Evolutionary conservation across 345 rosid genomes (phyloP).

Genomic region (Brassica napus): DNA sequence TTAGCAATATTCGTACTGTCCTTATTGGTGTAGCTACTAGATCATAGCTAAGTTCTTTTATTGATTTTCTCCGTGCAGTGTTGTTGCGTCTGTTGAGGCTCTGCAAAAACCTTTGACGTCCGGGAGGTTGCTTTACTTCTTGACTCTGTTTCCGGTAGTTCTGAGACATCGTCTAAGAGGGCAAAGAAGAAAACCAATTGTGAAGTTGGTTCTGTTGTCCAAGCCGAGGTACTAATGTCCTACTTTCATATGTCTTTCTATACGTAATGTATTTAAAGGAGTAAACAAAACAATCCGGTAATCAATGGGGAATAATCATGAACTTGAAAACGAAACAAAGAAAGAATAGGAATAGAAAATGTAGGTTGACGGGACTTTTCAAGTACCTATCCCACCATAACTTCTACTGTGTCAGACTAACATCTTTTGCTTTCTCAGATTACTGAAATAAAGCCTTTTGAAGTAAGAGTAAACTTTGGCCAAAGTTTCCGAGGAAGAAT

Average conservation of each 20-base stretch:
- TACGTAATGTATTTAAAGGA: neutral
- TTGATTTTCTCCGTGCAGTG: conserved; percentile 51
- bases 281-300: neutral
- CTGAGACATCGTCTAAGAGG: conserved; percentile 75
- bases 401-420: conserved; percentile 21
- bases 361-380: neutral
- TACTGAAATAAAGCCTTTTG: conserved; percentile 84
- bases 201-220: conserved; percentile 77
- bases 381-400: conserved; percentile 14
- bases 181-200: conserved; percentile 73
- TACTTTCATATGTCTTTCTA: conserved; percentile 5
- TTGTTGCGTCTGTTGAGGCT: conserved; percentile 67
- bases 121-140: conserved; percentile 90
- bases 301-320: neutral
- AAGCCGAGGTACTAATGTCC: conserved; percentile 66
- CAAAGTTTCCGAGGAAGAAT: conserved; percentile 76
- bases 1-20: conserved; percentile 12
- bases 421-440: conserved; percentile 52
- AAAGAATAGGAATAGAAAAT: neutral
- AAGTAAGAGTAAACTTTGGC: conserved; percentile 83
- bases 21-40: conserved; percentile 7
- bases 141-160: conserved; percentile 54
- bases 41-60: conserved; percentile 8
- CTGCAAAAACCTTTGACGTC: conserved; percentile 60
- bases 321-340: neutral